Conservation (phyloP, 1,284 basidiomycete species). For the Ceratobasidium sp. region DNA sequence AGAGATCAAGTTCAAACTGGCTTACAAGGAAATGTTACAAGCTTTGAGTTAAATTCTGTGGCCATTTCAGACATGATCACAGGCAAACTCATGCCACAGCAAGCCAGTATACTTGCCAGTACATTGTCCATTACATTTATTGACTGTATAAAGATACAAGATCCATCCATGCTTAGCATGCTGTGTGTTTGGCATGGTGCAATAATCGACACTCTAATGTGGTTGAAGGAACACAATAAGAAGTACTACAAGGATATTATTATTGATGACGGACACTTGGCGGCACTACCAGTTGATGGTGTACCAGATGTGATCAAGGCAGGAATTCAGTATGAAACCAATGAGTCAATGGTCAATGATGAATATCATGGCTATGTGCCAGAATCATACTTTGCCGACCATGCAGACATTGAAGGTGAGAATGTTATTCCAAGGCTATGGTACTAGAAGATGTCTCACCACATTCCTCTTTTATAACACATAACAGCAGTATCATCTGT, state of each 20-base stretch:
- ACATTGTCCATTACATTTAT: slow-evolving; percentile 56
- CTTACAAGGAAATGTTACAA: slow-evolving; percentile 56
- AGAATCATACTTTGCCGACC: not conserved
- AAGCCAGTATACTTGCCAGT: slow-evolving; percentile 52
- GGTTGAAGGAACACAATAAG: slow-evolving; percentile 44
- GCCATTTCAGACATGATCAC: slow-evolving; percentile 53
- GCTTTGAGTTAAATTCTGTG: slow-evolving; percentile 52
- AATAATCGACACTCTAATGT: slow-evolving; percentile 49
- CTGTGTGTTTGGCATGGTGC: slow-evolving; percentile 52
- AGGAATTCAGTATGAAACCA: slow-evolving; percentile 9
- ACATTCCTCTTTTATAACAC: too few relatives aligned
- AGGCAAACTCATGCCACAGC: slow-evolving; percentile 55
- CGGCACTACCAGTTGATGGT: slow-evolving; percentile 41
- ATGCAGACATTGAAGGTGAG: not conserved
- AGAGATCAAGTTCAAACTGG: slow-evolving; percentile 51
- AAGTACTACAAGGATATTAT: slow-evolving; percentile 24
- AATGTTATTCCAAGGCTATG: not conserved
- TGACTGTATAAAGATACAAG: slow-evolving; percentile 52
- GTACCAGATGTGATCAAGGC: slow-evolving; percentile 37
- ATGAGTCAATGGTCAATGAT: slow-evolving; percentile 22
- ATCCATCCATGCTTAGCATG: slow-evolving; percentile 49
- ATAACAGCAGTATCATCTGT: too few relatives aligned
- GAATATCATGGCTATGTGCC: slow-evolving; percentile 29
- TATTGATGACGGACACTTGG: slow-evolving; percentile 3
- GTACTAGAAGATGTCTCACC: too few relatives aligned